Base-by-base conservation (phyloP, 345 rosid species). In the Conringia planisiliqua region DNA sequence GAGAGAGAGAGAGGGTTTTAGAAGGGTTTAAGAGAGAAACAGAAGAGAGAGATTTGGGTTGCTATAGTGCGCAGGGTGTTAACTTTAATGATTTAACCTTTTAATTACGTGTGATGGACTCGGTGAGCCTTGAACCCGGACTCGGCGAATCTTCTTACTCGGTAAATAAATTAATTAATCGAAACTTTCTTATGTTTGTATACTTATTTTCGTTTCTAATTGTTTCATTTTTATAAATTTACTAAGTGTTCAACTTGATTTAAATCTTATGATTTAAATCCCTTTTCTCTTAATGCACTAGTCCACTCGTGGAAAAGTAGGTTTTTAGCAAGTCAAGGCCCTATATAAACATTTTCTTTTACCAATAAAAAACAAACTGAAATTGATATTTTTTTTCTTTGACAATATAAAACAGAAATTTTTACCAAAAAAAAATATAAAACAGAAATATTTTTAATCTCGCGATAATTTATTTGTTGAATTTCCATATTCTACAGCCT, bases 21-120 rank as follows among this genome's bases (percentile, higher is more conserved):
- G 61, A 7, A 79, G 85, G 81, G 85, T 76, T 82, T 82, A 68
- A 60, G 75, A 36, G 81, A 70, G 36, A 33, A 6, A 39, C 11
- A 24, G 16, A 16, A 3, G 7, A 29, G 51, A 62, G 39, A 44
- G 32, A 51, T 17, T 50, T 29, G 26, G 5, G 2, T 50, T 66
- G 78, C 56, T 64, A 40, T 48, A 17, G 38, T 72, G 71, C 68
- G 64, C 71, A 3, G 44, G 7, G 29, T 62, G 62, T 62, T 27
- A 48, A 22, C 14, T 29, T 10, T 10, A 22, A 26, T 5, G 18
- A 22, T 11, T 38, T 11, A 35, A 16, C 71, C 40, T 40, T 43
- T 58, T 70, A 44, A 46, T 26, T 16, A 62, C 62, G 76, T 39
- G 68, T 47, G 1, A 20, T 46, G 40, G 59, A 57, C 67, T 66